Evolutionary conservation across 2,329 filamentous ascomycete species (phyloP).

Genomic region (Gliomastix tumulicola): DNA sequence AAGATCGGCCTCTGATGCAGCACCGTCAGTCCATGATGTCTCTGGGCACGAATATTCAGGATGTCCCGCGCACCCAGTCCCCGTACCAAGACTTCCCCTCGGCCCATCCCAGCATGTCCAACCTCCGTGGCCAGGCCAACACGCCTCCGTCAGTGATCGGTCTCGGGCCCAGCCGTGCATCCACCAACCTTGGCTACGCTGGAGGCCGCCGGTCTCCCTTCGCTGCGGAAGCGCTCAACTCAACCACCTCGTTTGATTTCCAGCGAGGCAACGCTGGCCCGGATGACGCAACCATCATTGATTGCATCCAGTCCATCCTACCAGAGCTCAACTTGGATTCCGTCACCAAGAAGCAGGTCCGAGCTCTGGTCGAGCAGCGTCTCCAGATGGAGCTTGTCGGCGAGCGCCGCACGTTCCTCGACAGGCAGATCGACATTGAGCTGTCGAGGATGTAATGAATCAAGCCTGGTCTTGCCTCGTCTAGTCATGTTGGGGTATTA

Average conservation of each 20-base stretch:
- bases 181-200: conserved; percentile 39
- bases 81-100: conserved; percentile 50
- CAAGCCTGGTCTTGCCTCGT: too few relatives aligned
- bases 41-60: conserved; percentile 38
- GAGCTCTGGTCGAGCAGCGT: conserved; percentile 85
- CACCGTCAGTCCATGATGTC: conserved; percentile 70
- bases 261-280: conserved; percentile 57
- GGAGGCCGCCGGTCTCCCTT: conserved; percentile 40
- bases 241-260: conserved; percentile 52
- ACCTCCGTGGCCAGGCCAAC: conserved; percentile 41
- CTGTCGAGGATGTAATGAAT: conserved; percentile 81
- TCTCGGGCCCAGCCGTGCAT: conserved; percentile 27
- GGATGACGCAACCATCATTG: conserved; percentile 72
- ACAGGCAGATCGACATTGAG: conserved; percentile 87
- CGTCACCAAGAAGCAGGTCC: conserved; percentile 97
- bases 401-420: conserved; percentile 83
- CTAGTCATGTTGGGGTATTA: too few relatives aligned
- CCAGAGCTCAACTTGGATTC: conserved; percentile 87
- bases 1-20: conserved; percentile 42
- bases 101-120: conserved; percentile 56
- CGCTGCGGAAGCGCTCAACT: conserved; percentile 38
- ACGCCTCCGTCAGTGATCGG: conserved; percentile 29
- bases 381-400: conserved; percentile 83
- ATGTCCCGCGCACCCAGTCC: conserved; percentile 41
- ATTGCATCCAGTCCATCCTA: conserved; percentile 77